These are phyloP conservation scores for Polymyxa betae DNA, from an alignment of 208 protist genomes.

Conservation along the genomic window DNA sequence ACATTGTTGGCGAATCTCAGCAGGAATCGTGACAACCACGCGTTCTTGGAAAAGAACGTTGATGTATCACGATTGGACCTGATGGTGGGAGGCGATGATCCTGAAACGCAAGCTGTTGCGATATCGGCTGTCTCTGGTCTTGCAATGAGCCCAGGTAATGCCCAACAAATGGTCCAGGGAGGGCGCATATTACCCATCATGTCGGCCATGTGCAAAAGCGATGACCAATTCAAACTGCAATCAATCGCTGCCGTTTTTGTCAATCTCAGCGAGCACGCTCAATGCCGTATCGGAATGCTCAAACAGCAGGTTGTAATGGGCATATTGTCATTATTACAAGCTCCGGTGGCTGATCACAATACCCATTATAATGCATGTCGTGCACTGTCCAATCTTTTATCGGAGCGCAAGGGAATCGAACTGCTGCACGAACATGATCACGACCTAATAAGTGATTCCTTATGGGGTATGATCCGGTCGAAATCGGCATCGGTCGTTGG, in stretches of 20 bases:
- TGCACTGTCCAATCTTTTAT: slow-evolving; percentile 31
- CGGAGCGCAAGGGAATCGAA: background rate
- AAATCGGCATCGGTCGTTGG: background rate
- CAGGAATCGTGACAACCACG: slow-evolving; percentile 36
- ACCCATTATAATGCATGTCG: slow-evolving; percentile 49
- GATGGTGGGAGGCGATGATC: slow-evolving; percentile 32
- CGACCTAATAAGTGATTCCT: background rate
- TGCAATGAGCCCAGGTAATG: slow-evolving; percentile 13
- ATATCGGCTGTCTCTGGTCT: slow-evolving; percentile 39
- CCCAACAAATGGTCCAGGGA: slow-evolving; percentile 12
- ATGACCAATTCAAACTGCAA: slow-evolving; percentile 2
- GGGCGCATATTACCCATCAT: slow-evolving; percentile 32
- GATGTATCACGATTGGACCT: slow-evolving; percentile 48
- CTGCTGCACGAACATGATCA: slow-evolving; percentile 17
- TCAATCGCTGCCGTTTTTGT: slow-evolving; percentile 45
- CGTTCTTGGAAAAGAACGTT: slow-evolving; percentile 45
- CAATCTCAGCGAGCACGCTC: slow-evolving; percentile 32
- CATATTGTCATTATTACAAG: slow-evolving; percentile 11
- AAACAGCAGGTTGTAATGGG: slow-evolving; percentile 12
- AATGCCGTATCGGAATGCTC: slow-evolving; percentile 8
- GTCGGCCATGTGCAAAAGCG: slow-evolving; percentile 51
- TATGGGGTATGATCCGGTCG: slow-evolving; percentile 10
- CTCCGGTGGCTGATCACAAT: background rate
- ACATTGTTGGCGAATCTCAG: slow-evolving; percentile 48
- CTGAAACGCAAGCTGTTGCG: background rate